These are phyloP conservation scores for Dissophora globulifera DNA, from an alignment of 192 early-diverging fungal species.

Conservation along the genomic window DNA sequence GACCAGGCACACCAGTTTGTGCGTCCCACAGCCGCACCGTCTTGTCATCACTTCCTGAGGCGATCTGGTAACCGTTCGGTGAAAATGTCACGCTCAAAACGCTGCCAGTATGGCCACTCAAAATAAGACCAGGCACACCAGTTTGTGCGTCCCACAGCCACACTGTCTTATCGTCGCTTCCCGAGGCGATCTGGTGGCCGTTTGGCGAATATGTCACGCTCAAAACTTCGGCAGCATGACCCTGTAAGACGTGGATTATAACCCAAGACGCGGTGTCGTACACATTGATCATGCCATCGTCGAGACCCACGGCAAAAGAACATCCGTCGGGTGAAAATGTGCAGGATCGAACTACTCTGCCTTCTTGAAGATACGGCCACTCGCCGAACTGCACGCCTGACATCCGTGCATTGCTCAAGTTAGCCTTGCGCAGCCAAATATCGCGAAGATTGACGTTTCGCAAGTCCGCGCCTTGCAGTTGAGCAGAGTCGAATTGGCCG, in stretches of 20 bases:
- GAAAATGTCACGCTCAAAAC: too few species aligned
- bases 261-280: constrained; percentile 5
- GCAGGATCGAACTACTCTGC: not conserved
- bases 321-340: constrained; percentile 5
- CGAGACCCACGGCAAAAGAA: not conserved
- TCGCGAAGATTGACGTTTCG: constrained; percentile 1
- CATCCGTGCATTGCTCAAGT: constrained; percentile 1
- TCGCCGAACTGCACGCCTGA: constrained; percentile 4
- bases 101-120: too few species aligned
- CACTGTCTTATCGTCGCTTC: too few species aligned
- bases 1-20: not conserved
- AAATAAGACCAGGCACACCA: too few species aligned
- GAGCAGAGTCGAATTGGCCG: constrained; percentile 14
- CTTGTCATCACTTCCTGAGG: not conserved
- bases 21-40: not conserved
- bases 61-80: not conserved
- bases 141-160: too few species aligned
- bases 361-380: not conserved
- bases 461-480: constrained; percentile 7
- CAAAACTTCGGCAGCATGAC: too few species aligned
- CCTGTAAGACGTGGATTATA: too few species aligned
- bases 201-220: too few species aligned
- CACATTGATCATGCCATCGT: constrained; percentile 5
- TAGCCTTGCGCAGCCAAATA: constrained; percentile 7
- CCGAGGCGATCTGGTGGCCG: too few species aligned